Base-by-base conservation (phyloP, 2,329 filamentous ascomycete species). In the Sodiomyces alkalinus region DNA sequence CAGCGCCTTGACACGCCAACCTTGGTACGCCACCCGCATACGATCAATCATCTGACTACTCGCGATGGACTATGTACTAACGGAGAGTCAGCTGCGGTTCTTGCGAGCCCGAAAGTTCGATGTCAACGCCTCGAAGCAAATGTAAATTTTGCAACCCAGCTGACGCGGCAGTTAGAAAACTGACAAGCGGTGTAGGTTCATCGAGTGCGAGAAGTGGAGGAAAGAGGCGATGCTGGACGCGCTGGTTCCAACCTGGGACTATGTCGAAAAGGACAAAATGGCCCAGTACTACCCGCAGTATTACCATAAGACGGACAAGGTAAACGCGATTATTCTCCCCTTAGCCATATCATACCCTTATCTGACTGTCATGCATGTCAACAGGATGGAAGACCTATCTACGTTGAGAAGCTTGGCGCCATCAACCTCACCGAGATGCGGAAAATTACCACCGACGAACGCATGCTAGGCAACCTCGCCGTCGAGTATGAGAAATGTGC, bases 401-500 rank as follows among this genome's bases (percentile, higher is more conserved):
- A 98, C 65, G 93, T 96, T 48, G 90, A 98, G 60, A 79, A 90
- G 52, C 69, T 94, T 32, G 90, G 90, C 53, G 85, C 85, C 44
- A 90, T 96, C 54, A 81, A 98, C 58, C 64, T 98, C 41, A 74
- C 58, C 30, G 77, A 77, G 50, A 85, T 96, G 74, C 79, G 82
- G 64, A 87, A 90, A 58, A 90, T 94, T 61, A 94, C 86, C 37
- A 80, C 79, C 26, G 68, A 72, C 46, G 83, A 96, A 39, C 83
- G 87, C 56, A 96, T 98, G 87, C 63, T 96, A 36, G 74, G 81
- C 55, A 96, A 96, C 64, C 75, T 98, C 23, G 87, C 92, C 27
- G 79, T 86, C 52, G 90, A 98, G 62, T 98, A 98, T 63, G 90
- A 98, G 65, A 92, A 87, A 55, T 69, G 96, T 42, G 70, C 82